Conservation (phyloP, 1,284 basidiomycete species). For the Heterobasidion irregulare region DNA sequence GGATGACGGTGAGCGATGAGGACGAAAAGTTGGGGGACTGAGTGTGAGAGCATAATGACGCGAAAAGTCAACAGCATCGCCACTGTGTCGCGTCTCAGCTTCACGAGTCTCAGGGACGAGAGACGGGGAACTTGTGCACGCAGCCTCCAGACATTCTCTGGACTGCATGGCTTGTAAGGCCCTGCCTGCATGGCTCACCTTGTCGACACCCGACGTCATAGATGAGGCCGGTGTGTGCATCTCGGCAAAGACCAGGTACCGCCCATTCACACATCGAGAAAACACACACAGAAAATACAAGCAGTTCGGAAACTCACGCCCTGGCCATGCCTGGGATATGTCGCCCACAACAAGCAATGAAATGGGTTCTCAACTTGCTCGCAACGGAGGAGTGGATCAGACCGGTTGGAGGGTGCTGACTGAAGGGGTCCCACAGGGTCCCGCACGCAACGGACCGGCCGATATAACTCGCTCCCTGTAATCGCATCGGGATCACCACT, state of each 20-base stretch:
- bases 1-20: not conserved
- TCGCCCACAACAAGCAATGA: not conserved
- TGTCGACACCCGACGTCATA: too few species aligned
- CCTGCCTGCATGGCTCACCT: too few species aligned
- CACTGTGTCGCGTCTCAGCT: too few species aligned
- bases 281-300: not conserved
- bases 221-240: too few species aligned
- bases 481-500: not conserved
- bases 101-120: too few species aligned
- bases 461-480: not conserved
- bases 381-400: not conserved
- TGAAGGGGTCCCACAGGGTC: not conserved
- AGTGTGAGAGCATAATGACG: not conserved
- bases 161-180: too few species aligned
- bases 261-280: not conserved
- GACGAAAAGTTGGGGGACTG: not conserved
- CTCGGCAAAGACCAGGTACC: too few species aligned
- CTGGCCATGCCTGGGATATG: not conserved
- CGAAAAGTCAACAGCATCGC: not conserved
- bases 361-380: not conserved
- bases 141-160: too few species aligned
- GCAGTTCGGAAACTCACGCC: not conserved
- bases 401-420: not conserved
- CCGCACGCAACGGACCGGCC: not conserved
- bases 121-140: too few species aligned